Evolutionary conservation across 352 stramenopile genomes (phyloP).

Genomic region (Phytophthora palmivora): DNA sequence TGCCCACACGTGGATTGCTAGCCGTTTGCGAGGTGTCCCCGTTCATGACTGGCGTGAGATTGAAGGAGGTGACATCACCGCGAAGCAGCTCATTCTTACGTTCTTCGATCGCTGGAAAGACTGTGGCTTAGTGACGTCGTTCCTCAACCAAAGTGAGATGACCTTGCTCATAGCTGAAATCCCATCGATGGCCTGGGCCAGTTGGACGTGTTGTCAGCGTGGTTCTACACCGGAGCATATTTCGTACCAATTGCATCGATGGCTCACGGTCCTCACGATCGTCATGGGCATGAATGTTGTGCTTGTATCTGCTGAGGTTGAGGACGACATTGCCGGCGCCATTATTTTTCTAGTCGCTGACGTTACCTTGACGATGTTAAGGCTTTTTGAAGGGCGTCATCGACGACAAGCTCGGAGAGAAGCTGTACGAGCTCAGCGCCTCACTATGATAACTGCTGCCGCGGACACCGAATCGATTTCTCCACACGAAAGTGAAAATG

Average conservation of each 20-base stretch:
- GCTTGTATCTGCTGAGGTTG: slow-evolving; percentile 11
- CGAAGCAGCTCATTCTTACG: slow-evolving; percentile 26
- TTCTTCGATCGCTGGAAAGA: slow-evolving; percentile 38
- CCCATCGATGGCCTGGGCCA: slow-evolving; percentile 28
- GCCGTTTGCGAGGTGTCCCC: slow-evolving; percentile 11
- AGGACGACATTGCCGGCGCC: slow-evolving; percentile 22
- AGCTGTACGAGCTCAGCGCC: slow-evolving; percentile 4
- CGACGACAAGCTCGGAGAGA: slow-evolving; percentile 12
- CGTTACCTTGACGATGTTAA: slow-evolving; percentile 17
- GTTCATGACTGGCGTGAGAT: slow-evolving; percentile 20
- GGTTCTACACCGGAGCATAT: slow-evolving; percentile 23
- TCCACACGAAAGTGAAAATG: not conserved
- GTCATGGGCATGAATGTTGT: slow-evolving; percentile 30
- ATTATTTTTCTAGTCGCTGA: slow-evolving; percentile 28
- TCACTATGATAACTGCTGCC: slow-evolving; percentile 10
- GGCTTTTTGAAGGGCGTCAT: slow-evolving; percentile 22
- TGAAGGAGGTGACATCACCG: slow-evolving; percentile 7
- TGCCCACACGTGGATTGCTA: slow-evolving; percentile 26
- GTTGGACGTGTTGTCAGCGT: slow-evolving; percentile 23
- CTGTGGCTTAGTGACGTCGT: slow-evolving; percentile 33
- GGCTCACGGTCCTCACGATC: slow-evolving; percentile 28
- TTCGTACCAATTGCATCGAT: slow-evolving; percentile 34
- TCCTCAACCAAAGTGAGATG: slow-evolving; percentile 32
- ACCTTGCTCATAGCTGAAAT: slow-evolving; percentile 19
- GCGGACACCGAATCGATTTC: slow-evolving; percentile 1